Conservation (phyloP, 495 filamentous ascomycete genomes). For the Chaetomidium leptoderma region DNA sequence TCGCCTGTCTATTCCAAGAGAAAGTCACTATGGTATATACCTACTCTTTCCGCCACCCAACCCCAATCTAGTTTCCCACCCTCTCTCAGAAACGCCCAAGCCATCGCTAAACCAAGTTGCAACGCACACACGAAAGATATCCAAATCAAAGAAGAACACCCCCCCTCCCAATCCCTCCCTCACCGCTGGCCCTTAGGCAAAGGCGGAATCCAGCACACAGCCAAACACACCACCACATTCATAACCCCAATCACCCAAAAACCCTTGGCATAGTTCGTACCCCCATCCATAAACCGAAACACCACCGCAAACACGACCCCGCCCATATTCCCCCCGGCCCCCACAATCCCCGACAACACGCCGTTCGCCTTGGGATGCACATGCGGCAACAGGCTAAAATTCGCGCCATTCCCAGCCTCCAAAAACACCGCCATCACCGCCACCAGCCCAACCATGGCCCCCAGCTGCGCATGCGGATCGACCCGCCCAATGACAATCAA, state of each 20-base stretch:
- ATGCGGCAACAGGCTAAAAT: constrained; percentile 81
- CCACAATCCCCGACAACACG: constrained; percentile 71
- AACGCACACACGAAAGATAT: too few species aligned
- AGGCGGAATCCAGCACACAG: constrained; percentile 66
- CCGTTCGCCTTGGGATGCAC: constrained; percentile 66
- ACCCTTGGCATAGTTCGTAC: constrained; percentile 58
- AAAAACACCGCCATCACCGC: constrained; percentile 72
- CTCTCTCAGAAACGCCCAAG: too few species aligned
- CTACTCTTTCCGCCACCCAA: too few species aligned
- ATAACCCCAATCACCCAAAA: constrained; percentile 79
- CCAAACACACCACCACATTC: constrained; percentile 58
- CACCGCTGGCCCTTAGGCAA: constrained; percentile 51
- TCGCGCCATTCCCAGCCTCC: constrained; percentile 79
- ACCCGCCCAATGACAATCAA: constrained; percentile 65
- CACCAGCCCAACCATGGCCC: constrained; percentile 75
- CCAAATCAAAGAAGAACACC: not conserved
- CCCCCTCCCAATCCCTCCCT: too few species aligned
- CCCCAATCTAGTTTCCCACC: too few species aligned
- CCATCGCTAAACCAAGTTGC: too few species aligned
- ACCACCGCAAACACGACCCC: constrained; percentile 85
- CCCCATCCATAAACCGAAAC: constrained; percentile 66
- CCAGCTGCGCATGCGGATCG: constrained; percentile 53
- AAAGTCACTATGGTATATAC: too few species aligned
- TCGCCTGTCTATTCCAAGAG: too few species aligned
- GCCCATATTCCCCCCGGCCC: constrained; percentile 76